phyloP scores from a whole-genome alignment of 176 grass and related monocot species.

The Oryza australiensis region DNA sequence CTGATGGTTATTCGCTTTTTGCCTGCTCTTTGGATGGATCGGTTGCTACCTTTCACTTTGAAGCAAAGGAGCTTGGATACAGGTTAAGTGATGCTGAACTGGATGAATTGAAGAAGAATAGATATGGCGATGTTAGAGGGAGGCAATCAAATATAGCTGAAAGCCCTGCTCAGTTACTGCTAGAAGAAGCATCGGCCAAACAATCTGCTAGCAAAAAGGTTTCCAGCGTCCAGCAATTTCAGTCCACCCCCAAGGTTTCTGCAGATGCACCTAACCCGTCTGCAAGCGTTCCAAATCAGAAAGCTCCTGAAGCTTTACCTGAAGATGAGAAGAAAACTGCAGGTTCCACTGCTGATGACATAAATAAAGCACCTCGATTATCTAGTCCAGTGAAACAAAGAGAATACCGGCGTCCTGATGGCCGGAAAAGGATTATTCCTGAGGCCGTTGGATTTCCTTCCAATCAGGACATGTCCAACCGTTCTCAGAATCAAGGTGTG shows the following conservation, averaged over 20 bases:
- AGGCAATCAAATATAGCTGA: conserved; percentile 93
- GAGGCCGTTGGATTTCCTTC: conserved; percentile 90
- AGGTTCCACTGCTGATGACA: conserved; percentile 48
- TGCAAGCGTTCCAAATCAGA: conserved; percentile 51
- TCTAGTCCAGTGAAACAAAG: conserved; percentile 94
- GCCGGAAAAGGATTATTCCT: conserved; percentile 97
- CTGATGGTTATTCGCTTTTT: conserved; percentile 94
- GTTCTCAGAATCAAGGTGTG: conserved; percentile 47
- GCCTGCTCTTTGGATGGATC: conserved; percentile 97
- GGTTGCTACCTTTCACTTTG: conserved; percentile 88
- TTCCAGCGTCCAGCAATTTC: conserved; percentile 53
- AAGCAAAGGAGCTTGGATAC: conserved; percentile 92
- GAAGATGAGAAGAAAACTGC: conserved; percentile 60
- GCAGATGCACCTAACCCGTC: conserved; percentile 43
- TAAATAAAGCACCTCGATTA: conserved; percentile 53
- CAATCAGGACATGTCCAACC: conserved; percentile 60
- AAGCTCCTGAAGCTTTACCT: conserved; percentile 56
- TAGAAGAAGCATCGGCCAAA: conserved; percentile 85
- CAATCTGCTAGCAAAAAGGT: conserved; percentile 63
- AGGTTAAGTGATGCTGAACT: conserved; percentile 85
- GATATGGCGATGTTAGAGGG: conserved; percentile 95
- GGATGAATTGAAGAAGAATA: conserved; percentile 88
- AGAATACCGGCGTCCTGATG: conserved; percentile 91
- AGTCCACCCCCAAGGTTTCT: conserved; percentile 51
- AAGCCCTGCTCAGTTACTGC: conserved; percentile 74